These are phyloP conservation scores for Verticillium dahliae DNA, from an alignment of 2,329 filamentous ascomycete genomes.

Conservation along the genomic window DNA sequence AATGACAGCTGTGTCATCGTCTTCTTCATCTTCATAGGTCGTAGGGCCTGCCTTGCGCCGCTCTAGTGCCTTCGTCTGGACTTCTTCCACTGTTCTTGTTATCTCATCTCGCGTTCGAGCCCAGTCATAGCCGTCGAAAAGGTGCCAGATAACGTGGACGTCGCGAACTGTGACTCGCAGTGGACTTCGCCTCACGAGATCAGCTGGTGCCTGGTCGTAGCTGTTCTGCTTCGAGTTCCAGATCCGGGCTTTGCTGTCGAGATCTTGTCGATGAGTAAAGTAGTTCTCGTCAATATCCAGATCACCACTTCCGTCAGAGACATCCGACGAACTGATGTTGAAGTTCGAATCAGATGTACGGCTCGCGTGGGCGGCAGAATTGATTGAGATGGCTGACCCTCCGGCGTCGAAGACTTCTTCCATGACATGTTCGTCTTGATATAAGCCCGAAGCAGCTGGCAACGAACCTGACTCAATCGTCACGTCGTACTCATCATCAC, in stretches of 20 bases:
- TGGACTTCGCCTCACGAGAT: constrained; percentile 59
- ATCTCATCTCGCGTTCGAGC: constrained; percentile 79
- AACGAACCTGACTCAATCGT: constrained; percentile 26
- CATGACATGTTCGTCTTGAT: constrained; percentile 32
- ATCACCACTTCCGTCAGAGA: constrained; percentile 50
- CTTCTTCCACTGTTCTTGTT: constrained; percentile 77
- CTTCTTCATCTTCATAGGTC: constrained; percentile 57
- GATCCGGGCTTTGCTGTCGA: constrained; percentile 62
- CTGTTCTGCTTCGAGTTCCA: constrained; percentile 76
- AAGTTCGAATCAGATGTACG: constrained; percentile 30
- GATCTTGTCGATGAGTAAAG: constrained; percentile 57
- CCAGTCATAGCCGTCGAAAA: constrained; percentile 99
- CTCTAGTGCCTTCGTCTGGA: constrained; percentile 77
- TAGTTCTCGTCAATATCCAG: constrained; percentile 73
- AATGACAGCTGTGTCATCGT: constrained; percentile 79
- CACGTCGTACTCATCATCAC: constrained; percentile 24
- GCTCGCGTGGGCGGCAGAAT: constrained; percentile 30
- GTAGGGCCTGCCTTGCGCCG: constrained; percentile 54
- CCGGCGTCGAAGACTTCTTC: constrained; percentile 43
- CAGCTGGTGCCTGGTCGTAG: constrained; percentile 60
- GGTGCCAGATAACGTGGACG: constrained; percentile 92
- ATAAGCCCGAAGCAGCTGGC: constrained; percentile 38
- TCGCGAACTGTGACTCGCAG: constrained; percentile 75
- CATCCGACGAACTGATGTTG: constrained; percentile 23
- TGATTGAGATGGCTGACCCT: constrained; percentile 26